A percentile compares a stretch with the other conserved stretches of the same genome.
Evolutionary conservation across 2,329 filamentous ascomycete genomes (phyloP).

Genomic region (Dothistroma pini): DNA sequence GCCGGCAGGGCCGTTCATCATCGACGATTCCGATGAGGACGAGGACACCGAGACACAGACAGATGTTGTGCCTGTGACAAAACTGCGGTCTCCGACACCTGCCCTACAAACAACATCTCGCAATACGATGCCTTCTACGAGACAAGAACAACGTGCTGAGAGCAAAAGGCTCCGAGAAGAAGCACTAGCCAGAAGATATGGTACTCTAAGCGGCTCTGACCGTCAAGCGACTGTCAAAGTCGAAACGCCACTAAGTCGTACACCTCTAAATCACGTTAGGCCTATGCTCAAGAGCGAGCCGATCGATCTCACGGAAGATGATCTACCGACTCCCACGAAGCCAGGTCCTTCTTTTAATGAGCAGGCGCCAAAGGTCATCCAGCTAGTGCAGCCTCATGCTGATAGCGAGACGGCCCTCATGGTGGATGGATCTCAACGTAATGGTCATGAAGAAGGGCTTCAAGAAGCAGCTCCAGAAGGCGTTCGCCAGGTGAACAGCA

Average conservation of each 20-base stretch:
- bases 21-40: neutral
- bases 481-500: neutral
- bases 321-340: neutral
- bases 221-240: neutral
- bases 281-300: neutral
- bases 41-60: neutral
- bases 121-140: neutral
- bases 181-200: neutral
- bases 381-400: too few relatives aligned
- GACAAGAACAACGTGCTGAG: neutral
- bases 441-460: too few relatives aligned
- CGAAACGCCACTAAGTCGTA: neutral
- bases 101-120: neutral
- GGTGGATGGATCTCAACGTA: too few relatives aligned
- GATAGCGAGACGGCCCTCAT: too few relatives aligned
- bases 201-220: neutral
- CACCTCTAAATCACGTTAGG: neutral
- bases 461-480: neutral
- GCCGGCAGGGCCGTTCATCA: neutral
- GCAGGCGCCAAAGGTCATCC: too few relatives aligned
- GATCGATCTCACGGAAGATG: neutral
- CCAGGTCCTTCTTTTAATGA: too few relatives aligned
- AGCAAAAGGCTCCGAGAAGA: neutral
- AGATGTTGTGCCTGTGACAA: neutral
- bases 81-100: neutral